Evolutionary conservation across 2,329 filamentous ascomycete species (phyloP), one percentile per base, ranked within the genome.

Genomic region (Fusarium lyarnte): DNA sequence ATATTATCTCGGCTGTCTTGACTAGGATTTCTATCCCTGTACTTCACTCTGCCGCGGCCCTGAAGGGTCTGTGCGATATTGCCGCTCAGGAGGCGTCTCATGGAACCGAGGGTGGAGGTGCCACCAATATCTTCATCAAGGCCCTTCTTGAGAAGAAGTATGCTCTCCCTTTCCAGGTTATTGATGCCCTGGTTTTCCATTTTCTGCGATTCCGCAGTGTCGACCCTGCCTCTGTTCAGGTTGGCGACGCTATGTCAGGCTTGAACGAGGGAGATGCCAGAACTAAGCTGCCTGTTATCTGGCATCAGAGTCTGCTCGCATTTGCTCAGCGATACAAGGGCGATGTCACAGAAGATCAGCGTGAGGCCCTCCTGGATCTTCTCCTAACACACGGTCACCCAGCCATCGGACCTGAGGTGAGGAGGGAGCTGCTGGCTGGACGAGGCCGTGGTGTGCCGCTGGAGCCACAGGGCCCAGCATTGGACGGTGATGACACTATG

Each of bases 301-400:
- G 95, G 94, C 96, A 99, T 82, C 95, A 98, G 84, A 94, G 93
- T 76, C 85, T 99, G 35, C 84, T 99, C 60, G 92, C 94, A 4
- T 99, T 99, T 83, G 94, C 96, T 31, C 93, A 98, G 83, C 88
- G 95, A 63, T 99, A 98, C 84, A 91, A 94, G 78, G 97, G 98
- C 75, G 95, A 98, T 81, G 95, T 98, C 76, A 97, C 94, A 4
- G 95, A 98, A 81, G 95, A 98, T 75, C 95, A 97, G 85, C 87
- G 95, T 76, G 95, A 99, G 83, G 93, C 94, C 2, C 84, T 99
- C 55, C 85, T 99, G 10, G 96, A 99, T 83, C 83, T 99, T 66
- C 85, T 99, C 23, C 85, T 97, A 46, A 91, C 91, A 8, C 90
- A 95, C 69, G 95, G 95, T 1, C 96, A 99, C 83, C 90, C 91